Conservation (phyloP, 2,329 filamentous ascomycete species). For the Peltaster fructicola region DNA sequence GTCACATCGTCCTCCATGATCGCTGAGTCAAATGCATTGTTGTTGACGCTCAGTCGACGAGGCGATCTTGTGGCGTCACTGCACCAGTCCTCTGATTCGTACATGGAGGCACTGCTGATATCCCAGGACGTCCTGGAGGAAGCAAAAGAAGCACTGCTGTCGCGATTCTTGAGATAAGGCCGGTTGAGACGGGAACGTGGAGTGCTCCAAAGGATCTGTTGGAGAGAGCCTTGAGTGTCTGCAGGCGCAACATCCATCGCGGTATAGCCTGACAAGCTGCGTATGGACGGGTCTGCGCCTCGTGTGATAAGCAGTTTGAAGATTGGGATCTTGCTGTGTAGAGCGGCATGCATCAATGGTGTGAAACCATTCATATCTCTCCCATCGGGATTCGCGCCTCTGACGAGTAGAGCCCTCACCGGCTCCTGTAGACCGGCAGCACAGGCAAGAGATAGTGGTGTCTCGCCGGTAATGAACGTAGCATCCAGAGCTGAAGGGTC, state of each 20-base stretch:
- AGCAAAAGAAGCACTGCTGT: no score
- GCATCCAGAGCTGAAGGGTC: constrained; percentile 51
- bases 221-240: constrained; percentile 2
- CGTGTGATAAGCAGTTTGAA: constrained; percentile 56
- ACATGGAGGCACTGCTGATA: constrained; percentile 6
- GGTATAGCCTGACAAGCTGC: constrained; percentile 52
- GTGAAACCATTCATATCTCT: constrained; percentile 67
- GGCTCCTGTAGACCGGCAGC: constrained; percentile 59
- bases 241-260: constrained; percentile 46
- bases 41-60: constrained; percentile 1
- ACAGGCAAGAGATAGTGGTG: constrained; percentile 64
- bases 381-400: constrained; percentile 59
- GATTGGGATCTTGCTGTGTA: constrained; percentile 59
- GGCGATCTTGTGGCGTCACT: constrained; percentile 3
- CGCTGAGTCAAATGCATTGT: constrained; percentile 1
- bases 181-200: constrained; percentile 3
- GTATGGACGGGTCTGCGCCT: constrained; percentile 53
- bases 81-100: constrained; percentile 8
- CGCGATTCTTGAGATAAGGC: constrained; percentile 2
- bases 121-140: constrained; percentile 6
- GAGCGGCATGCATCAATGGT: constrained; percentile 62
- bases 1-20: background rate
- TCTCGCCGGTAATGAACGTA: constrained; percentile 47
- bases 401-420: constrained; percentile 56
- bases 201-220: constrained; percentile 5